Evolutionary conservation across 1,284 basidiomycete species (phyloP), one percentile per base, ranked within the genome.

Genomic region (Thelephora terrestris): DNA sequence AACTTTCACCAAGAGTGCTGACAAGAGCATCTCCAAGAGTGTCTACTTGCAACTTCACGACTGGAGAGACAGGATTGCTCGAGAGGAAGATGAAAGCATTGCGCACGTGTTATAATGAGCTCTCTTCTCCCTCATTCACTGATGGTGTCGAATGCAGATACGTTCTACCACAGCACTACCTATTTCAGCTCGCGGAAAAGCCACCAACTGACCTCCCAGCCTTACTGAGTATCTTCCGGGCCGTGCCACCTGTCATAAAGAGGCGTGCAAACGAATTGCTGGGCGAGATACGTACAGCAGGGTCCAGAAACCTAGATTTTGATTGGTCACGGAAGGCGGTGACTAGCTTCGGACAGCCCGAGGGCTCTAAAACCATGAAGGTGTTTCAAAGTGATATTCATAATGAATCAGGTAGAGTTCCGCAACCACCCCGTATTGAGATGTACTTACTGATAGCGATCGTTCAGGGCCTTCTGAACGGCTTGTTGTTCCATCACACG

Each of bases 51-150:
- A 72, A 0, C 69, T 96, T 17, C 91, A 96, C 65, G 70, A 67
- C 25, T 98, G 95, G 95, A 74, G 95, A 53, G 94, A 98, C 61
- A 59, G 62, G 3, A 67, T 85, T 1, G 90, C 92, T 0, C 73
- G 92, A 46, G 79, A 84, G 50, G 85, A 92, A 54, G 95, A 98
- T 62, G 95, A 98, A 64, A 88, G 87, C 60, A 78, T 79, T 4
- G 70, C 83, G 81, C 92, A 62, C 52, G 78, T 69, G 42, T 45
- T 10, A 48, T 38, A 21, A 5, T 17, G 20, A 18, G 39, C 25
- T 21, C 39, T 52, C 14, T 18, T 57, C 16, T 35, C 24, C 43
- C 50, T 47, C 14, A 2, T 32, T 18, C 23, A 20, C 29, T 32
- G 7, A 32, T 27, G 14, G 12, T 9, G 17, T 27, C 7, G 32